Conservation (phyloP, 306 rosid genomes). For the Rubus parviflorus region DNA sequence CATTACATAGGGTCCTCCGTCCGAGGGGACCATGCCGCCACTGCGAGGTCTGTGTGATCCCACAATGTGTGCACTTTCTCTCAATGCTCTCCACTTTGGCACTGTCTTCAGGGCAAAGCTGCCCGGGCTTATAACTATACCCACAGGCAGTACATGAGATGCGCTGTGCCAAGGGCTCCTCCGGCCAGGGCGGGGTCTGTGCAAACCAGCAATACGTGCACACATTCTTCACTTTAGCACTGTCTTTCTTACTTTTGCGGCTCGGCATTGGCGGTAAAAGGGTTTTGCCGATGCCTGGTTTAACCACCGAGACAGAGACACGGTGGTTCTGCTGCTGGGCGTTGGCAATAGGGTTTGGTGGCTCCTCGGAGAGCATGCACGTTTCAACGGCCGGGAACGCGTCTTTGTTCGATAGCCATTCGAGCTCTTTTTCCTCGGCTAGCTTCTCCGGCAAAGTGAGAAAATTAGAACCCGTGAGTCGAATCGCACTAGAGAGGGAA, state of each 20-base stretch:
- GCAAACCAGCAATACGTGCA: not conserved
- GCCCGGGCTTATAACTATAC: not conserved
- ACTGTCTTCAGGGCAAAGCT: not conserved
- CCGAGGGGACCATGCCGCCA: conserved; percentile 83
- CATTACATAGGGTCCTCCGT: conserved; percentile 74
- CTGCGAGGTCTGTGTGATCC: conserved; percentile 63
- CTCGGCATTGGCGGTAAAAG: not conserved
- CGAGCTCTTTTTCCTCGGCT: conserved; percentile 25
- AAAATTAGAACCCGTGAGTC: not conserved
- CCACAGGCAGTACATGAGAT: not conserved
- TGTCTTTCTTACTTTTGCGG: not conserved
- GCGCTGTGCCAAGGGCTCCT: not conserved
- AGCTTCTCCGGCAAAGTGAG: conserved; percentile 48
- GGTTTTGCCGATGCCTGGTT: too few species aligned
- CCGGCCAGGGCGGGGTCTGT: not conserved
- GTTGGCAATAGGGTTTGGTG: not conserved
- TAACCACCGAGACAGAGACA: too few species aligned
- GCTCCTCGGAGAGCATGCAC: conserved; percentile 36
- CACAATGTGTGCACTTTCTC: conserved; percentile 70
- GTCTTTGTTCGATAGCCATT: conserved; percentile 72
- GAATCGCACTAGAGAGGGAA: too few species aligned
- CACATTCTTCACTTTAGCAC: not conserved
- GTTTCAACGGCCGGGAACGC: conserved; percentile 69
- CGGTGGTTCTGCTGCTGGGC: not conserved
- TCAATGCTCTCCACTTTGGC: conserved; percentile 24